Evolutionary conservation across 1,139 yeast genomes (phyloP).

Genomic region (Yamadazyma spencermartinsiae): DNA sequence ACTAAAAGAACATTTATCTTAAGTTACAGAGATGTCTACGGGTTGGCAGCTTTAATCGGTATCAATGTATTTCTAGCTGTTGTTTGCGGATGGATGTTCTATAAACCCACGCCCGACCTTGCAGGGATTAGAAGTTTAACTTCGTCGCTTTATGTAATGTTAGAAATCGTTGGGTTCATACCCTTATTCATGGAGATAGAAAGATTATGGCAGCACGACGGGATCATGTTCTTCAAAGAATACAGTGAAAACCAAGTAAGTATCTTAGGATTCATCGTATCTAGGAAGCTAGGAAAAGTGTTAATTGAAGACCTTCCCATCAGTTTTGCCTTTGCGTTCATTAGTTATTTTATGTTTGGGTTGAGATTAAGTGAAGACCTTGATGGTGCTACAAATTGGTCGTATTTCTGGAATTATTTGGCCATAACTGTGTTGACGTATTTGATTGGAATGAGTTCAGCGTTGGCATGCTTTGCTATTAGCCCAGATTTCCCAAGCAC

Average conservation of each 20-base stretch:
- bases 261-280: constrained; percentile 63
- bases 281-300: constrained; percentile 67
- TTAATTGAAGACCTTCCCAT: constrained; percentile 70
- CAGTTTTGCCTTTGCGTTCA: constrained; percentile 55
- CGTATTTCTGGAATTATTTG: constrained; percentile 61
- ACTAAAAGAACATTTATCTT: constrained; percentile 56
- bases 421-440: constrained; percentile 58
- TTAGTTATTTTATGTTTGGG: constrained; percentile 81
- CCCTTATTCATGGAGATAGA: constrained; percentile 73
- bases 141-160: constrained; percentile 63
- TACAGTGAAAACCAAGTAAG: constrained; percentile 70
- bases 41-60: constrained; percentile 52
- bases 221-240: constrained; percentile 71
- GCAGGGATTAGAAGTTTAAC: constrained; percentile 69
- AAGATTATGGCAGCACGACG: constrained; percentile 68
- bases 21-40: constrained; percentile 59
- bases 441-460: constrained; percentile 55
- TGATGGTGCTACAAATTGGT: constrained; percentile 18
- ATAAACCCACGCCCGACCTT: constrained; percentile 57
- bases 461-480: constrained; percentile 57
- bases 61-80: constrained; percentile 61
- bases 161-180: constrained; percentile 68
- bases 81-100: constrained; percentile 76
- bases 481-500: constrained; percentile 68
- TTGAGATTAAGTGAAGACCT: constrained; percentile 36